These are phyloP conservation scores for Puccinia sorghi DNA, from an alignment of 1,284 basidiomycete genomes.

Conservation along the genomic window DNA sequence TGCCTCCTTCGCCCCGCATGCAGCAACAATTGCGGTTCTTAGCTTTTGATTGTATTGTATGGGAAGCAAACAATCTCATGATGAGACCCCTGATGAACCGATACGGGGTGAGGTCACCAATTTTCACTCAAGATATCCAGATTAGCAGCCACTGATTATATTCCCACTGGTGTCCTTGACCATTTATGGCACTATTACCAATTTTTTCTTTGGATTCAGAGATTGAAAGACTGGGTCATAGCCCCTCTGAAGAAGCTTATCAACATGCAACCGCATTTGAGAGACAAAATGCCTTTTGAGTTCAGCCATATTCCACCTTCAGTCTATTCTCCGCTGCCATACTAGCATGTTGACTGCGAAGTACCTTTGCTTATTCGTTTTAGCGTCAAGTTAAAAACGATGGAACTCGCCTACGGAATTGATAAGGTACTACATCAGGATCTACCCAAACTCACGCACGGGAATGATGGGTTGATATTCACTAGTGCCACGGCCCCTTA, in stretches of 20 bases:
- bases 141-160: not conserved
- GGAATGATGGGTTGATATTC: conserved; percentile 95
- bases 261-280: conserved; percentile 68
- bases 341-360: not conserved
- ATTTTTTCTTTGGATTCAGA: conserved; percentile 61
- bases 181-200: conserved; percentile 47
- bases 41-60: conserved; percentile 89
- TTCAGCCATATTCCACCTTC: conserved; percentile 61
- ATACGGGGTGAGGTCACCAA: conserved; percentile 73
- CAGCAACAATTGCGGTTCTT: conserved; percentile 79
- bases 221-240: conserved; percentile 78
- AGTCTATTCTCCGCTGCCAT: not conserved
- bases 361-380: not conserved
- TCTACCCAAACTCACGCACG: conserved; percentile 86
- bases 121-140: not conserved
- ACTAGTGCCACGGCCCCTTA: conserved; percentile 86
- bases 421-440: conserved; percentile 79
- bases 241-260: conserved; percentile 76
- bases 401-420: conserved; percentile 83
- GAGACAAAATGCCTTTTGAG: conserved; percentile 76
- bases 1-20: conserved; percentile 12
- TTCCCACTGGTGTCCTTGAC: not conserved
- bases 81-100: conserved; percentile 75
- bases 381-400: conserved; percentile 83
- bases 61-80: conserved; percentile 85